These are phyloP conservation scores for Citrus cavaleriei DNA, from an alignment of 345 rosid species.

Conservation along the genomic window DNA sequence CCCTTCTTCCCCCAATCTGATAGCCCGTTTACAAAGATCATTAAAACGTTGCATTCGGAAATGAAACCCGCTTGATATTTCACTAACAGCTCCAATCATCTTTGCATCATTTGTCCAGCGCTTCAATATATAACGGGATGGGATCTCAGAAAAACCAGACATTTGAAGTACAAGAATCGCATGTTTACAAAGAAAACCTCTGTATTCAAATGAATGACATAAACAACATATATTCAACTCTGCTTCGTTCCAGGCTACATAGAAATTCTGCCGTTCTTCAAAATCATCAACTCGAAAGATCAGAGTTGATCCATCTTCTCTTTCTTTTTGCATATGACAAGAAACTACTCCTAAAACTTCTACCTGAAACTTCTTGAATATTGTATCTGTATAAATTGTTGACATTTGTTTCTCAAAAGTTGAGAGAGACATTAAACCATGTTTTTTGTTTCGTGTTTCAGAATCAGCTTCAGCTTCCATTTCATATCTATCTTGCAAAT, in stretches of 20 bases:
- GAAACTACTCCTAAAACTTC: conserved; percentile 38
- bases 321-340: conserved; percentile 33
- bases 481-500: conserved; percentile 26
- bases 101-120: conserved; percentile 44
- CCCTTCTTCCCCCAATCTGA: conserved; percentile 37
- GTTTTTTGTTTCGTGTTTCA: conserved; percentile 20
- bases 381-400: conserved; percentile 26
- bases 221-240: conserved; percentile 30
- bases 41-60: conserved; percentile 35
- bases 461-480: conserved; percentile 31
- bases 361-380: conserved; percentile 45
- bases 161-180: conserved; percentile 41
- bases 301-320: conserved; percentile 22
- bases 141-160: conserved; percentile 32
- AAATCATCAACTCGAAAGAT: conserved; percentile 33
- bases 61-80: conserved; percentile 17
- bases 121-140: conserved; percentile 31
- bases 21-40: conserved; percentile 35
- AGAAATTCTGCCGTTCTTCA: conserved; percentile 27
- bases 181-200: conserved; percentile 46
- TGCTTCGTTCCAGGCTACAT: conserved; percentile 30
- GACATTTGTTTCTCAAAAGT: conserved; percentile 41
- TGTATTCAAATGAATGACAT: conserved; percentile 39
- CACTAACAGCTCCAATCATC: conserved; percentile 12
- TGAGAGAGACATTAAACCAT: conserved; percentile 29